Conservation (phyloP, 192 early-diverging fungal genomes). For the Linnemannia exigua region DNA sequence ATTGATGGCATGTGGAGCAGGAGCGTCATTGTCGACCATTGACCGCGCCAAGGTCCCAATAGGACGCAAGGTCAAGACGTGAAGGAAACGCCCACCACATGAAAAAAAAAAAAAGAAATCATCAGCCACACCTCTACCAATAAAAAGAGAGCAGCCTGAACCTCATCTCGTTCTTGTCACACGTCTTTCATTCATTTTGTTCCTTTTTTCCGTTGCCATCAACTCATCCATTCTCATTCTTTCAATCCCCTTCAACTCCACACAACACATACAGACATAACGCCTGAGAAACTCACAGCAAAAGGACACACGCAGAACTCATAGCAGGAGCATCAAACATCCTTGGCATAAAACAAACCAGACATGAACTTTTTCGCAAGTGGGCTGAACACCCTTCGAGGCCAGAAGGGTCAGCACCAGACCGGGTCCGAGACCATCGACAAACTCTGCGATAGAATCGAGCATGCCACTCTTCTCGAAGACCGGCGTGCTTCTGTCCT, state of each 20-base stretch:
- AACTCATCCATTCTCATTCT: neutral
- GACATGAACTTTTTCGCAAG: conserved; percentile 73
- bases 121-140: neutral
- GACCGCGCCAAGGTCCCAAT: neutral
- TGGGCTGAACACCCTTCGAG: conserved; percentile 70
- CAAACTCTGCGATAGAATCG: conserved; percentile 85
- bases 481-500: conserved; percentile 91
- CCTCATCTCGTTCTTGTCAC: neutral
- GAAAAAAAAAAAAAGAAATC: no score
- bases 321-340: conserved; percentile 3
- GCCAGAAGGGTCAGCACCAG: conserved; percentile 74
- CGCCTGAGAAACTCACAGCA: neutral
- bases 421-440: conserved; percentile 84
- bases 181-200: neutral
- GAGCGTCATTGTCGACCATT: neutral
- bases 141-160: neutral
- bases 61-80: conserved; percentile 1
- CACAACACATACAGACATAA: neutral
- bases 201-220: neutral
- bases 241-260: neutral
- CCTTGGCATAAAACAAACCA: neutral
- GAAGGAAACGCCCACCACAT: neutral
- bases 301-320: neutral
- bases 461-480: conserved; percentile 88
- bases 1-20: conserved; percentile 29